Percentiles rank a stretch among this genome's conserved stretches.
These are phyloP conservation scores for Phaeosphaeriaceae sp. DNA, from an alignment of 2,329 filamentous ascomycete species.

Conservation along the genomic window DNA sequence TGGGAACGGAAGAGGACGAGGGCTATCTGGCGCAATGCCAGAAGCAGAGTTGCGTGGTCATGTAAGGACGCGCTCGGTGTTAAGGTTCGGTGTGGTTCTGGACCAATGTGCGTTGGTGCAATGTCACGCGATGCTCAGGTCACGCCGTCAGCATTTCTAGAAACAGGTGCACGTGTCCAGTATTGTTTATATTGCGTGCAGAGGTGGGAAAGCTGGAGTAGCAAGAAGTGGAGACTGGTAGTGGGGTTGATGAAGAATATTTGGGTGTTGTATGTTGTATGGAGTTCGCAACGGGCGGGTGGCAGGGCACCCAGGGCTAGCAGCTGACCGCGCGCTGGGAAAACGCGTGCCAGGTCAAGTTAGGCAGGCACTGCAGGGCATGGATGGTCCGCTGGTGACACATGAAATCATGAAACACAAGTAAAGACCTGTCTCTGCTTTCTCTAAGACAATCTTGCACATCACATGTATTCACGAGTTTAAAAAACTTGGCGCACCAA, in stretches of 20 bases:
- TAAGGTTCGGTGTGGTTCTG: constrained; percentile 7
- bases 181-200: not conserved
- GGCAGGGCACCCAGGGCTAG: constrained; percentile 6
- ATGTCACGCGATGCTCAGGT: constrained; percentile 39
- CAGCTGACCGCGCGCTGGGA: constrained; percentile 35
- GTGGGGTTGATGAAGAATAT: not conserved
- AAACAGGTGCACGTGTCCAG: constrained; percentile 10
- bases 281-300: no score
- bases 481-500: no score
- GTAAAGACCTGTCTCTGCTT: constrained; percentile 12
- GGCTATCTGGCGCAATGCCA: constrained; percentile 75
- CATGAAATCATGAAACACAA: not conserved
- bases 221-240: no score
- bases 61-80: constrained; percentile 42
- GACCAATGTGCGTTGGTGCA: constrained; percentile 26
- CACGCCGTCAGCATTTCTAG: constrained; percentile 35
- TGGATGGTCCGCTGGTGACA: constrained; percentile 3
- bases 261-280: not conserved
- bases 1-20: constrained; percentile 70
- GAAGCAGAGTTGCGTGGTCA: constrained; percentile 52
- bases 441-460: constrained; percentile 3
- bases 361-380: no score
- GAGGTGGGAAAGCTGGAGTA: not conserved
- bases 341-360: constrained; percentile 12
- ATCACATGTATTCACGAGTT: not conserved